Percentiles rank a stretch among this genome's conserved stretches.
Evolutionary conservation across 2,329 filamentous ascomycete genomes (phyloP).

Genomic region (Fusarium xylarioides): DNA sequence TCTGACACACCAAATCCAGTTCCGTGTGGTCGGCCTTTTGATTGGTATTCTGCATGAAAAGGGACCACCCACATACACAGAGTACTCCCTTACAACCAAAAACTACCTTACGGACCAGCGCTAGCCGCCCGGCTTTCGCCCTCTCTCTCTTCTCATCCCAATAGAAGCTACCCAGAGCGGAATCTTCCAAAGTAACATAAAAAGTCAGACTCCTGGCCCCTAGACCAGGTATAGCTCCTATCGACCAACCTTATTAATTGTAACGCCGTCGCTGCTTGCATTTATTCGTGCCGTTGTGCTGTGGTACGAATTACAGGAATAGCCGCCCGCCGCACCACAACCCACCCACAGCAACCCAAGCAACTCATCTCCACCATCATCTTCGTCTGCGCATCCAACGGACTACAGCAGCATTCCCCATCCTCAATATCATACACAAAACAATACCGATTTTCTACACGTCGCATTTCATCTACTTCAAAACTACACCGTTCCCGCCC

Average conservation of each 20-base stretch:
- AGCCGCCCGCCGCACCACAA: conserved; percentile 29
- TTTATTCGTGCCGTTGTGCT: not conserved
- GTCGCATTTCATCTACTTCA: conserved; percentile 34
- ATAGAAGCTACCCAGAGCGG: not conserved
- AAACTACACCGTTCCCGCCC: conserved; percentile 24
- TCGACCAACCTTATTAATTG: conserved; percentile 29
- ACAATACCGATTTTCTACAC: conserved; percentile 17
- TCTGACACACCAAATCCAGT: conserved; percentile 7
- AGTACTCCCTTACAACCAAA: not conserved
- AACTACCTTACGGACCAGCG: not conserved
- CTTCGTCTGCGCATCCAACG: conserved; percentile 9
- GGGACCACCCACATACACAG: conserved; percentile 16
- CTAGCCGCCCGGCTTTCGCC: conserved; percentile 18
- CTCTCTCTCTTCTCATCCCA: not conserved
- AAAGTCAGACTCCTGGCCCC: conserved; percentile 2
- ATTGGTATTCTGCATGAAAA: conserved; percentile 33
- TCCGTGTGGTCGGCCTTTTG: conserved; percentile 23
- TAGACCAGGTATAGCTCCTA: conserved; percentile 12
- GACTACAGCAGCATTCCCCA: not conserved
- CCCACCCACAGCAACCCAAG: conserved; percentile 21
- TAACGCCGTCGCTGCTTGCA: conserved; percentile 17
- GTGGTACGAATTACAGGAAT: conserved; percentile 13
- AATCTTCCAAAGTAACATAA: conserved; percentile 17
- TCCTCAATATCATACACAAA: conserved; percentile 11
- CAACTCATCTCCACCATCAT: conserved; percentile 34